Evolutionary conservation across 139 green algal species (phyloP), one percentile per base, ranked within the genome.

Genomic region (Mychonastes homosphaera): DNA sequence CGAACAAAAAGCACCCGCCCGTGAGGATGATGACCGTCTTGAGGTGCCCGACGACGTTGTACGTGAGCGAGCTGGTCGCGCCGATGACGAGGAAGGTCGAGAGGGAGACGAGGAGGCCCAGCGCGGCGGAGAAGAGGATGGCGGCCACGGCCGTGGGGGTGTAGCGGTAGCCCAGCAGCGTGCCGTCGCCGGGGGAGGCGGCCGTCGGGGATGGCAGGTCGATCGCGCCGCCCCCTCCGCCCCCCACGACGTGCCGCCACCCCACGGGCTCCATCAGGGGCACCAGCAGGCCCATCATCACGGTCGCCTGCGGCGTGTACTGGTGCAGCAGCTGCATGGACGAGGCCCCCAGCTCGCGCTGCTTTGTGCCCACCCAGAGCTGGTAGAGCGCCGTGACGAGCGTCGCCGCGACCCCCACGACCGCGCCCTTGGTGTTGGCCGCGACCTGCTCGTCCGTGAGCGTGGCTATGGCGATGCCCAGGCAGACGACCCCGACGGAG

Each of bases 31-130:
- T 81, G 32, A 94, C 65, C 0, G 84, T 92, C 66, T 94, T 92
- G 10, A 83, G 30, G 53, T 84, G 79, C 0, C 70, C 85, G n/a
- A 89, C 80, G 34, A 88, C 75, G 43, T 94, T 92, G 72, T 93
- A 94, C 1, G 84, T 94, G 26, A 94, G 57, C 43, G 65, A 82
- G 55, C 61, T 70, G 15, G 77, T 82, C 29, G 60, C 69, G 28
- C 74, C 74, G 24, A 82, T 89, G 24, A 92, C 81, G 30, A 94
- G 63, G 59, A 94, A 93, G 0, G 86, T 93, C 16, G 74, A 81
- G 23, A 94, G 64, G 62, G 74, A 86, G 30, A 95, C 87, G 8
- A 92, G 59, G 36, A 95, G 75, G n/a, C 87, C 87, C 24, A 95
- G 74, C 33, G 86, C 53, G 1, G 83, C 76, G 21, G 56, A 79